Evolutionary conservation across 2,329 filamentous ascomycete genomes (phyloP), one percentile per base, ranked within the genome.

Genomic region (Colletotrichum cuscutae): DNA sequence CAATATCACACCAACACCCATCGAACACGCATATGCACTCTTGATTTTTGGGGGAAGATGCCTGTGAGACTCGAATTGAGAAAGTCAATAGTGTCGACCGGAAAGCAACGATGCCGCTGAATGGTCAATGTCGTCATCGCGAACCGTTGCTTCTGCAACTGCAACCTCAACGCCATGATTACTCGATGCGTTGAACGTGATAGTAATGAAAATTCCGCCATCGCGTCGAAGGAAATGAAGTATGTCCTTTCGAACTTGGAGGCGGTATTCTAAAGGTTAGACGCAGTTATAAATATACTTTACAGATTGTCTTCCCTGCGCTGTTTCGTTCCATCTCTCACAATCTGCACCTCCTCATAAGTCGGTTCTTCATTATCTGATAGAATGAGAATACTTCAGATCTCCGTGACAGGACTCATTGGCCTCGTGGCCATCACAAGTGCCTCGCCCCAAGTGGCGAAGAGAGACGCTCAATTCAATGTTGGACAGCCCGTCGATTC

Each of bases 401-500:
- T 63, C 6, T 60, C 59, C n/a, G n/a, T 42, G 28, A 19, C 63
- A 4, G 28, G 56, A 28, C 32, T 68, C 37, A 26, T 54, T n/a
- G 63, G 26, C 26, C 42, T 61, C 9, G 63, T 42, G 37, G 11
- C 35, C 46, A 12, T 30, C 19, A 62, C 64, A 19, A 22, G 13
- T 22, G 63, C 71, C 2, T 59, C 53, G 7, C 63, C 63, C 2
- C 71, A 59, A n/a, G 54, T 54, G 42, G 30, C 19, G 19, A 71
- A 68, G 53, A 52, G 57, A 15, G 77, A 77, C 9, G 75, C 74
- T 42, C 76, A 78, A 58, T 90, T 89, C 76, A 77, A 79, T 11
- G 78, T 89, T 56, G 89, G 89, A 6, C 84, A 91, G 73, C 89
- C 90, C 9, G 86, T 88, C 75, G 87, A 89, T 76, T 85, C 82